These are phyloP conservation scores for Aristolochia contorta DNA, from an alignment of 164 flowering plant genomes.

Conservation along the genomic window DNA sequence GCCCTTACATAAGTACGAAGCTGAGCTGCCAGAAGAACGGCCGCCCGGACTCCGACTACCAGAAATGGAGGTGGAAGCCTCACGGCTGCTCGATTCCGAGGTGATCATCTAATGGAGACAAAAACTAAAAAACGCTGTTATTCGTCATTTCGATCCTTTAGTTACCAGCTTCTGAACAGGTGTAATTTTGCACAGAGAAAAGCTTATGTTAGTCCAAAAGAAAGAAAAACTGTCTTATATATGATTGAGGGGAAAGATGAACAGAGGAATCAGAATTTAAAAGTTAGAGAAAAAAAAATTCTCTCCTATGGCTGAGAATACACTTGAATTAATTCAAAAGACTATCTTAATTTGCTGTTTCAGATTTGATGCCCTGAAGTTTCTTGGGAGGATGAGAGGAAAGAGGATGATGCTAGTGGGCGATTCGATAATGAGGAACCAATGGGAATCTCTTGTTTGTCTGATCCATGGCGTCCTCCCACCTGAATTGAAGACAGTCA, in stretches of 20 bases:
- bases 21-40: slow-evolving; percentile 66
- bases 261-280: not conserved
- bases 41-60: slow-evolving; percentile 73
- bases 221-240: too few relatives aligned
- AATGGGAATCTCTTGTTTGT: slow-evolving; percentile 90
- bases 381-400: slow-evolving; percentile 73
- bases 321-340: too few relatives aligned
- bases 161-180: too few relatives aligned
- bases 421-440: slow-evolving; percentile 87
- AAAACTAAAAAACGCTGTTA: too few relatives aligned
- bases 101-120: slow-evolving; percentile 19
- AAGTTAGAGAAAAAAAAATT: too few relatives aligned
- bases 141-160: too few relatives aligned
- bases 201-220: not conserved
- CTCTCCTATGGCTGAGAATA: too few relatives aligned
- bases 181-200: not conserved
- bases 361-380: slow-evolving; percentile 75
- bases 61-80: slow-evolving; percentile 83
- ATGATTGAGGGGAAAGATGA: not conserved
- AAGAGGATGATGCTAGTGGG: slow-evolving; percentile 89
- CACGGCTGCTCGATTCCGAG: slow-evolving; percentile 63
- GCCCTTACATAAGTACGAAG: slow-evolving; percentile 61
- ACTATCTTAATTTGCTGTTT: not conserved
- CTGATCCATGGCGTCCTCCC: slow-evolving; percentile 60
- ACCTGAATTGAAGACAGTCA: slow-evolving; percentile 32